Conservation (phyloP, 306 rosid genomes). For the Cotoneaster glaucophyllus region DNA sequence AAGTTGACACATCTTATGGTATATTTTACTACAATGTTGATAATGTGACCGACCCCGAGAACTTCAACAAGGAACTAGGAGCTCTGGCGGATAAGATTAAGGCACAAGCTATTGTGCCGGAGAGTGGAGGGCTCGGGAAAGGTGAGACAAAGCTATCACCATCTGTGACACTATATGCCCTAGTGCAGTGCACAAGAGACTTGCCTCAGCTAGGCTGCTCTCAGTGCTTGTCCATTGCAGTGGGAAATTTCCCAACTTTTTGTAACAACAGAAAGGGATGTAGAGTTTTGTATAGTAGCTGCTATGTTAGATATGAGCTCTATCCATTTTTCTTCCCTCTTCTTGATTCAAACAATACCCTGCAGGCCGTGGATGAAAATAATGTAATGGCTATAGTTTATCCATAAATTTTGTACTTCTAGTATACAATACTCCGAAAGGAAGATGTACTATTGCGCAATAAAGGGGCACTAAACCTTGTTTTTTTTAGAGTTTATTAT, state of each 20-base stretch:
- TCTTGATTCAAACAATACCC: conserved; percentile 26
- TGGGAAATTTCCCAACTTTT: conserved; percentile 29
- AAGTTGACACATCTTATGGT: conserved; percentile 50
- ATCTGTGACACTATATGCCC: conserved; percentile 48
- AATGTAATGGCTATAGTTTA: conserved; percentile 20
- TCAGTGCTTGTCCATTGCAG: conserved; percentile 64
- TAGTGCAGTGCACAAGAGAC: conserved; percentile 71
- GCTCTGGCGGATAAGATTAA: conserved; percentile 29
- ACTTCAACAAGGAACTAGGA: conserved; percentile 40
- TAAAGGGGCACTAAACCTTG: background rate
- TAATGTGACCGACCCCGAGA: conserved; percentile 49
- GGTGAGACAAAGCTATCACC: conserved; percentile 38
- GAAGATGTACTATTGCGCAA: background rate
- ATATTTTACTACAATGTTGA: conserved; percentile 38
- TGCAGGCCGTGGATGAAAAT: background rate
- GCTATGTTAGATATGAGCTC: conserved; percentile 64
- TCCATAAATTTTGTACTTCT: conserved; percentile 5
- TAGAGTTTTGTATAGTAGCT: conserved; percentile 49
- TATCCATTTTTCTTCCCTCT: conserved; percentile 65
- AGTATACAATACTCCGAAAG: background rate
- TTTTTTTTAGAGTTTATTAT: no score
- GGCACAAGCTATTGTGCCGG: conserved; percentile 28
- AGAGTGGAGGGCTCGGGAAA: conserved; percentile 52
- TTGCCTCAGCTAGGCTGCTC: conserved; percentile 38
- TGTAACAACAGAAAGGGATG: conserved; percentile 47